Evolutionary conservation across 2,329 filamentous ascomycete genomes (phyloP), one percentile per base, ranked within the genome.

Genomic region (Bipolaris gigantea): DNA sequence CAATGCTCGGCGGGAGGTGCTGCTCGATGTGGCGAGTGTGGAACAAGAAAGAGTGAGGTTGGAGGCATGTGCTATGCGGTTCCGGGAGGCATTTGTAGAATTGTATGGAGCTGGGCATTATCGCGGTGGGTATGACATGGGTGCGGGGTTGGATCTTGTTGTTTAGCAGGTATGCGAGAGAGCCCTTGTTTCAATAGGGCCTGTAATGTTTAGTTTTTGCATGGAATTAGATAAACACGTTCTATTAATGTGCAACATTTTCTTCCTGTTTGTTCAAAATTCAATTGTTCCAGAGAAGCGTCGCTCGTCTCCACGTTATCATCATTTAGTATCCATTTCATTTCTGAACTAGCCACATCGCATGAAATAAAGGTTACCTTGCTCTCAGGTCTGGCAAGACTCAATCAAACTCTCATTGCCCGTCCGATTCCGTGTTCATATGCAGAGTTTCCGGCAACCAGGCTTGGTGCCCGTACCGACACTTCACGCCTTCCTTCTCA

Each of bases 1-100:
- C 1, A 74, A 75, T 36, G 72, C 71, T 10, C 75, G 73, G 15
- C 78, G 76, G 55, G 78, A 81, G 55, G 71, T 84, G 1, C 35
- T 62, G 1, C 66, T 81, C 16, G 74, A 76, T 23, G 49, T 76
- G 15, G 66, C 62, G 4, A 55, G 44, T 10, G 11, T 62, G 10
- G 70, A 70, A 19, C 68, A 69, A 38, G 72, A 74, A 50, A 67
- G 47, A 21, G 50, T n/a, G n/a, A 59, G 42, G 15, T 42, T 74
- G 3, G 13, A 59, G 1, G 10, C 5, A 1, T 44, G 57, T 25
- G 64, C 73, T 30, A 57, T 65, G 27, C 51, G 45, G 13, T 69
- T 73, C 16, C 23, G 40, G 4, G 8, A 6, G 5, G 23, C 23
- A 15, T 15, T 49, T n/a, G 10, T 34, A n/a, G 47, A 34, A 5